phyloP scores from a whole-genome alignment of 805 yeast species.

The Yamadazyma endophytica region DNA sequence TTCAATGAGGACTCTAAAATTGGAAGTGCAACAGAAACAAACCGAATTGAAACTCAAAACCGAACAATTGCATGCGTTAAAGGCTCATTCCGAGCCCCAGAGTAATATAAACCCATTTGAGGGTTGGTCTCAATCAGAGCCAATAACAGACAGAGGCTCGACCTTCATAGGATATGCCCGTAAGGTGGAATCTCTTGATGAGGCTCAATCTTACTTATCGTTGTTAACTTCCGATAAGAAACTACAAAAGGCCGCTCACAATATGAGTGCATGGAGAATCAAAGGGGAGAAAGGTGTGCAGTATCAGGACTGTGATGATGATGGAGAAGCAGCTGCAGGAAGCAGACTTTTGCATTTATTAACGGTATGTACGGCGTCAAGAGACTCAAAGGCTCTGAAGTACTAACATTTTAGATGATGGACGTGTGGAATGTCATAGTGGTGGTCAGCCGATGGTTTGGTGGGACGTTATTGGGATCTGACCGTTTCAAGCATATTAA shows the following conservation, averaged over 20 bases:
- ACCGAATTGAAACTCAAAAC: constrained; percentile 5
- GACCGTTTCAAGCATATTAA: constrained; percentile 94
- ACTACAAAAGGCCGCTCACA: constrained; percentile 66
- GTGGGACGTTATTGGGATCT: constrained; percentile 88
- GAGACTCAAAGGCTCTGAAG: background rate
- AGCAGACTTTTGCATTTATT: constrained; percentile 75
- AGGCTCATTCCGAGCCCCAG: background rate
- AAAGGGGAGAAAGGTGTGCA: constrained; percentile 49
- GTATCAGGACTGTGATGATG: constrained; percentile 89
- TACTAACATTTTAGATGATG: constrained; percentile 43
- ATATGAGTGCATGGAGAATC: constrained; percentile 86
- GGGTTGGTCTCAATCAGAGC: constrained; percentile 76
- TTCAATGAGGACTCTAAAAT: constrained; percentile 1
- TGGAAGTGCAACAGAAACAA: constrained; percentile 3
- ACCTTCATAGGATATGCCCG: constrained; percentile 77
- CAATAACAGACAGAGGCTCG: constrained; percentile 78
- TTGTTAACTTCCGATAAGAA: constrained; percentile 59
- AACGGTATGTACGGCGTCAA: constrained; percentile 37
- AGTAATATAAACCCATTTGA: constrained; percentile 43
- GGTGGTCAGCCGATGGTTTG: constrained; percentile 88
- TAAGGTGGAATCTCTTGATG: constrained; percentile 58
- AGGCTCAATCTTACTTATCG: constrained; percentile 53
- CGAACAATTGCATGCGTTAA: background rate
- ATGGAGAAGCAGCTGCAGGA: constrained; percentile 97
- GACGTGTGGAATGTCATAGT: constrained; percentile 83